A percentile compares a stretch with the other conserved stretches of the same genome.
These are phyloP conservation scores for Naganishia liquefaciens DNA, from an alignment of 1,284 basidiomycete species.

Conservation along the genomic window DNA sequence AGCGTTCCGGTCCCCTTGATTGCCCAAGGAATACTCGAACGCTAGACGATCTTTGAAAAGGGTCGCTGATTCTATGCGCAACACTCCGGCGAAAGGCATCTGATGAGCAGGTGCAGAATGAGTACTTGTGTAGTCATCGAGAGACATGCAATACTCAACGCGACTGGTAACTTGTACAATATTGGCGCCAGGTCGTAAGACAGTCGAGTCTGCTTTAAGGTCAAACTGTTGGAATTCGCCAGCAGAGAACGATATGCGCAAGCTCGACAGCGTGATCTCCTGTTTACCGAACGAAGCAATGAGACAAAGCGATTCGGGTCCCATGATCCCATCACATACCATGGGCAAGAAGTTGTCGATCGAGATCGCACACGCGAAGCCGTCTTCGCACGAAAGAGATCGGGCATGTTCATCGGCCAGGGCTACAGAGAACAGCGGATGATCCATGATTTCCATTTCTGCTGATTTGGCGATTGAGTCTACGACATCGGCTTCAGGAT, in stretches of 20 bases:
- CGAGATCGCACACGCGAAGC: constrained; percentile 37
- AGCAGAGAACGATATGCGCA: constrained; percentile 42
- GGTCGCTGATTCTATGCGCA: constrained; percentile 22
- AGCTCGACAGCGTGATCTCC: constrained; percentile 19
- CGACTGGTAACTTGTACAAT: constrained; percentile 39
- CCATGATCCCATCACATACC: constrained; percentile 33
- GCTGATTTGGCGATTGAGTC: neutral
- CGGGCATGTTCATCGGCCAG: constrained; percentile 35
- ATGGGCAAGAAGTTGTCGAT: constrained; percentile 43
- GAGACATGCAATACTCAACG: constrained; percentile 38
- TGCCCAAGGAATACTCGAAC: constrained; percentile 18
- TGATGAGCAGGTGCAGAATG: neutral
- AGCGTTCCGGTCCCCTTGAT: constrained; percentile 1
- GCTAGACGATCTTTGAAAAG: constrained; percentile 5
- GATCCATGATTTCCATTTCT: constrained; percentile 35
- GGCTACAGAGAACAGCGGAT: constrained; percentile 42
- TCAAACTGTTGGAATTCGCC: constrained; percentile 39
- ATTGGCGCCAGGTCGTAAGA: constrained; percentile 44
- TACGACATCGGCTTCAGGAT: too few species aligned
- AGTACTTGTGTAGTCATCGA: neutral
- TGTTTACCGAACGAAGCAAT: neutral
- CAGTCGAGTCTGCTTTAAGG: constrained; percentile 36
- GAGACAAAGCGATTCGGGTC: neutral
- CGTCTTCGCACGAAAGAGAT: constrained; percentile 37
- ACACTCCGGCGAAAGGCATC: constrained; percentile 37